A percentile compares a stretch with the other conserved stretches of the same genome.
These are phyloP conservation scores for Globisporangium spiculum DNA, from an alignment of 352 stramenopile genomes.

Conservation along the genomic window DNA sequence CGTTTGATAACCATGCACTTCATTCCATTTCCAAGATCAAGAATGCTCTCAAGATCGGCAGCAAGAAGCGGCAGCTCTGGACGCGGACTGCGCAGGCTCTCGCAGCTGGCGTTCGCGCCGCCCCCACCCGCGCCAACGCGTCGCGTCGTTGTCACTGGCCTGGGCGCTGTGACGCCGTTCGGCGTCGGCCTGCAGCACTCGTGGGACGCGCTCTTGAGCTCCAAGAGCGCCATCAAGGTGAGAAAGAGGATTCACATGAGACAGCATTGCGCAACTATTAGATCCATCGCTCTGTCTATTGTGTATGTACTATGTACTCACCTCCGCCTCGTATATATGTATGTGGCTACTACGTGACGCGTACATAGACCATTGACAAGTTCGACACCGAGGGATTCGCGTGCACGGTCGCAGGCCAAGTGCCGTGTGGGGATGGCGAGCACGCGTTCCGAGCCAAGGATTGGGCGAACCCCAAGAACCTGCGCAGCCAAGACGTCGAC, in stretches of 20 bases:
- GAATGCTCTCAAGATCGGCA: slow-evolving; percentile 6
- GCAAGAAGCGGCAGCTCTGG: not conserved
- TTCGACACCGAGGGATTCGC: slow-evolving; percentile 58
- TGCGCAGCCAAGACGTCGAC: slow-evolving; percentile 73
- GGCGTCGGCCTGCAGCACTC: slow-evolving; percentile 79
- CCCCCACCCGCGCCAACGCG: slow-evolving; percentile 56
- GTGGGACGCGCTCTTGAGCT: slow-evolving; percentile 81
- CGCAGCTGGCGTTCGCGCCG: slow-evolving; percentile 62
- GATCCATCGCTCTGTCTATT: not conserved
- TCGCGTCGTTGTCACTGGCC: slow-evolving; percentile 90
- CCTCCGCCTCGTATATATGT: not conserved
- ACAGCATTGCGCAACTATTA: not conserved
- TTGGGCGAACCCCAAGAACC: slow-evolving; percentile 64
- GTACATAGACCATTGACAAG: slow-evolving; percentile 37
- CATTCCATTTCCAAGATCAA: not conserved
- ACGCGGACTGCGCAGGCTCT: slow-evolving; percentile 30
- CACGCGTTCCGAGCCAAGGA: slow-evolving; percentile 63
- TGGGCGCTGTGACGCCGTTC: slow-evolving; percentile 90
- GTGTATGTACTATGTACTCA: not conserved
- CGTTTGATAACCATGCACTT: not conserved
- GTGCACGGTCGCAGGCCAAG: slow-evolving; percentile 69
- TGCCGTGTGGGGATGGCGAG: slow-evolving; percentile 55
- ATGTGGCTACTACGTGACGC: not conserved
- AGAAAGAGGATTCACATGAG: not conserved
- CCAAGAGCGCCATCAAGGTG: slow-evolving; percentile 67